Conservation (phyloP, 352 stramenopile genomes). For the Phytophthora constricta region DNA sequence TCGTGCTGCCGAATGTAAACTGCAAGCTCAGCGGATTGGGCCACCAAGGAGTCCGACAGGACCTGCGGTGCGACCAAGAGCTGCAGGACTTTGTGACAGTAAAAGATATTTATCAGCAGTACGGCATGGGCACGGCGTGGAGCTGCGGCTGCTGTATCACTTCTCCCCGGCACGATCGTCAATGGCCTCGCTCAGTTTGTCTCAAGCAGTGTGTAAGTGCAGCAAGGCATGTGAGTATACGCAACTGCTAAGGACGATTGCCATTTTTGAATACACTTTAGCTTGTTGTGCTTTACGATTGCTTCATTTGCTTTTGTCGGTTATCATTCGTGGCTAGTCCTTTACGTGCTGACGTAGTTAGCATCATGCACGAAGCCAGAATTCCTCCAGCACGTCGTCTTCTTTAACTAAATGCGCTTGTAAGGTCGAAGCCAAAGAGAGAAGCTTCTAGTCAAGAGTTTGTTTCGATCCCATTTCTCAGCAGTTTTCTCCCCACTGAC, state of each 20-base stretch:
- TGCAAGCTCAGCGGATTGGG: constrained; percentile 55
- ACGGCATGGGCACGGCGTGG: constrained; percentile 69
- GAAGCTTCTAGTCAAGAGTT: constrained; percentile 10
- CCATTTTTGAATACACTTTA: constrained; percentile 26
- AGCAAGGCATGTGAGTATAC: not conserved
- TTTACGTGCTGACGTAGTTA: not conserved
- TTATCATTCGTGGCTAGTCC: not conserved
- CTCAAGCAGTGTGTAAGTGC: constrained; percentile 22
- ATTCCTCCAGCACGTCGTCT: constrained; percentile 35
- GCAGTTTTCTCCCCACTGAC: too few species aligned
- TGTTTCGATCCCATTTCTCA: not conserved
- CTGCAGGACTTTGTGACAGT: constrained; percentile 74
- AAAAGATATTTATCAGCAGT: constrained; percentile 87
- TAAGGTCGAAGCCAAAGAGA: constrained; percentile 15
- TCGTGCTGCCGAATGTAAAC: constrained; percentile 68
- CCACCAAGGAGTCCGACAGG: constrained; percentile 51
- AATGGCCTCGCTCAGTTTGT: constrained; percentile 74
- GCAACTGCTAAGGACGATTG: constrained; percentile 16
- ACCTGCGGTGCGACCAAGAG: constrained; percentile 79
- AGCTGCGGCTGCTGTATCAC: constrained; percentile 78
- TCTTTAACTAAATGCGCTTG: constrained; percentile 21
- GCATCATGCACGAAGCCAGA: constrained; percentile 33
- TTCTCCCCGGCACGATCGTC: constrained; percentile 74
- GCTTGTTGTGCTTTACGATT: constrained; percentile 1
- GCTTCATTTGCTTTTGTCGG: too few species aligned